These are phyloP conservation scores for Neurospora hispaniola DNA, from an alignment of 495 filamentous ascomycete genomes.

Conservation along the genomic window DNA sequence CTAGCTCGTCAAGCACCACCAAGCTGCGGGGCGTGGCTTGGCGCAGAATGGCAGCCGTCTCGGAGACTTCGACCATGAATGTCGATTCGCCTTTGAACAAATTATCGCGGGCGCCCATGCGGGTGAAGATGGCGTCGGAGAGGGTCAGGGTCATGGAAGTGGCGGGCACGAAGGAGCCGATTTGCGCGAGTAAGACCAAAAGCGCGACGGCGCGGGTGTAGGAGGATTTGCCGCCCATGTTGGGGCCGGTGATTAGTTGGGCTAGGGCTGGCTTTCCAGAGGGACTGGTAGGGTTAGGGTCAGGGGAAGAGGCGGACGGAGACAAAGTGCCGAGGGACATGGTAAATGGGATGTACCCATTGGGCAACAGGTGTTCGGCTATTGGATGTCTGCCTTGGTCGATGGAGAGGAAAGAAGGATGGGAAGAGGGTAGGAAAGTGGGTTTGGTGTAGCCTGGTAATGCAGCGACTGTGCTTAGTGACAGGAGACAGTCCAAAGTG, in stretches of 20 bases:
- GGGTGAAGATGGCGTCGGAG: conserved; percentile 84
- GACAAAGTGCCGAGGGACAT: conserved; percentile 46
- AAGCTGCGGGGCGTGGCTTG: conserved; percentile 70
- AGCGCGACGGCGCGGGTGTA: conserved; percentile 91
- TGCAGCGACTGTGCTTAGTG: conserved; percentile 68
- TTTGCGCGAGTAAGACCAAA: conserved; percentile 86
- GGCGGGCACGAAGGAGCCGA: conserved; percentile 90
- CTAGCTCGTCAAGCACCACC: conserved; percentile 91
- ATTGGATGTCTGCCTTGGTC: conserved; percentile 82
- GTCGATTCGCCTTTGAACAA: conserved; percentile 91
- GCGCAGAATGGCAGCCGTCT: conserved; percentile 85
- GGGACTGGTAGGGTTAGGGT: too few species aligned
- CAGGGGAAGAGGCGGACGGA: conserved; percentile 24
- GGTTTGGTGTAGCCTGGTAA: conserved; percentile 90
- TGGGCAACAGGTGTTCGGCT: conserved; percentile 82
- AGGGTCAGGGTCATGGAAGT: conserved; percentile 62
- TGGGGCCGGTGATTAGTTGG: conserved; percentile 87
- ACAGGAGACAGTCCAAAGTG: conserved; percentile 81
- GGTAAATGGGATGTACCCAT: conserved; percentile 87
- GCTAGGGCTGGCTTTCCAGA: conserved; percentile 36
- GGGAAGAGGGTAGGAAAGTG: conserved; percentile 47
- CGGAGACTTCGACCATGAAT: conserved; percentile 95
- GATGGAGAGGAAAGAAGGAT: conserved; percentile 60
- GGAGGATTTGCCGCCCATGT: conserved; percentile 96
- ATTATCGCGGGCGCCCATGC: conserved; percentile 96